Base-by-base conservation (phyloP, 306 rosid species). In the Lithocarpus polystachyus region DNA sequence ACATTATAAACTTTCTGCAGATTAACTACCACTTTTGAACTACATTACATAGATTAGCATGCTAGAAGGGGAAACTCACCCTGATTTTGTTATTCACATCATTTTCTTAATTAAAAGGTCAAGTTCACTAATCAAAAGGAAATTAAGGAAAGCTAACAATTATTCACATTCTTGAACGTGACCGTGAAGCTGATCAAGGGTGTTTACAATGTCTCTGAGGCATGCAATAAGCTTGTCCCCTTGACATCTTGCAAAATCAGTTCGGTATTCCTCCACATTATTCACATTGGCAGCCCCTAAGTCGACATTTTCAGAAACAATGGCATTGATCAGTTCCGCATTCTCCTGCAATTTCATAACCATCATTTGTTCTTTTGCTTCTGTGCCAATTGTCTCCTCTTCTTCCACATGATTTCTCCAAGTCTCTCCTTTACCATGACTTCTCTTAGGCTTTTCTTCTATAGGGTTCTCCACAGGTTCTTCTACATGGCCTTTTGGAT, bases 161-260 rank as follows among this genome's bases (percentile, higher is more conserved):
- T 68, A 84, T 57, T 79, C 74, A 70, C 65, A 62, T 77, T 84
- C 76, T 54, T 68, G 81, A 48, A 81, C 78, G 57, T 51, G 73
- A 77, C 33, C 72, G 14, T 15, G 60, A 77, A 85, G 80, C 62
- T 85, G 87, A 55, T 82, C 68, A 56, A 87, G 86, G 69, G 87
- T 68, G 77, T 62, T 80, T 24, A 78, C 87, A 59, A 88, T 75
- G 51, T 81, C 83, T 54, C 77, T 86, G 10, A 88, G 86, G 59
- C 87, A 85, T 45, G 74, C 71, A 51, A 88, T 88, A 43, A 88
- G 85, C 84, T 69, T 82, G 56, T 79, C 85, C 43, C 89, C 91
- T 70, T 81, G 87, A 62, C 60, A 18, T 22, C 87, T 84, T 45
- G 73, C 77, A 28, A 75, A 79, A 52, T 77, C 82, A 51, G 54